Evolutionary conservation across 2,329 filamentous ascomycete genomes (phyloP), one percentile per base, ranked within the genome.

Genomic region (Beauveria medogensis): DNA sequence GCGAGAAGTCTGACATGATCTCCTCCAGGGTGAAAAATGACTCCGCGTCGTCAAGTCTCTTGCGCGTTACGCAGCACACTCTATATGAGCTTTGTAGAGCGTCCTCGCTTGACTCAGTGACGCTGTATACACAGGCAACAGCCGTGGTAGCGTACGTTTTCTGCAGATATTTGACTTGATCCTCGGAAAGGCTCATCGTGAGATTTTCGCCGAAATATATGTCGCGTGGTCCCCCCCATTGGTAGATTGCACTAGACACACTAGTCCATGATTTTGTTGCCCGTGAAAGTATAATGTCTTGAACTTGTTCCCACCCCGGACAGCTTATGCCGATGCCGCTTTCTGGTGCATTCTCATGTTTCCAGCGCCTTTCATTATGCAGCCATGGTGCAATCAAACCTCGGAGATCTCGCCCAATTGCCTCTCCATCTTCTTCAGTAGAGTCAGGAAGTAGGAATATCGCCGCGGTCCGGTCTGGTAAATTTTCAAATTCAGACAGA

Each of bases 181-280:
- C 77, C 53, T 89, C 85, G 53, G 82, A 80, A 54, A 91, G 70
- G 74, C 83, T 84, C 53, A 79, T 72, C 2, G 76, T 77, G 8
- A 80, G 79, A 65, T 80, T 83, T 14, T 81, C 82, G 3, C 86
- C 87, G 5, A 91, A 70, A 65, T 92, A 87, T 52, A 88, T 79
- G 68, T 92, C 89, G 7, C 77, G 77, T 0, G 89, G 88, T 0
- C 89, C 90, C 66, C 87, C 84, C 89, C 89, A 93, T 64, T 89
- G 82, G 63, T 86, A 81, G 40, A 92, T 76, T 8, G 82, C 85
- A 54, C 79, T 78, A 37, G 86, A 77, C n/a, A 84, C 82, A n/a
- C 85, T 75, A 28, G 72, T 75, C 80, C 90, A 88, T 18, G 84
- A 81, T 22, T 76, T 77, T 4, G 77, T 76, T 1, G 88, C 85